Evolutionary conservation across 2,329 filamentous ascomycete species (phyloP), one percentile per base, ranked within the genome.

Genomic region (Dothidotthia symphoricarpi): DNA sequence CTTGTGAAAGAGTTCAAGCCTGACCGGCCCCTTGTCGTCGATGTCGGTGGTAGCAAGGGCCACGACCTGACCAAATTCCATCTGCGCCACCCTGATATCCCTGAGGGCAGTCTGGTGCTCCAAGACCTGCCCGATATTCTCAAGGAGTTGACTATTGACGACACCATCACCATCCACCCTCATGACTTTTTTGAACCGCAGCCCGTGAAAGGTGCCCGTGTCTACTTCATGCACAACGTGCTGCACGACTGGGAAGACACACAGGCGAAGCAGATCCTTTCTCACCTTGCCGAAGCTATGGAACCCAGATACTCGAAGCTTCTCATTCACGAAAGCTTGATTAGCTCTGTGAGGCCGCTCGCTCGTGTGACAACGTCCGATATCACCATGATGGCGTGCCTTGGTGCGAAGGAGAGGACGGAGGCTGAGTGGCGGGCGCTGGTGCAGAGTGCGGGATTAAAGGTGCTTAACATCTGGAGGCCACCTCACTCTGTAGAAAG

Each of bases 271-370:
- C 28, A 42, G 11, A 72, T 74, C 11, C 60, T 75, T 14, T 43
- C 43, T n/a, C 59, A 67, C 10, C 42, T 69, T n/a, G 43, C 43
- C 2, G 43, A 57, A 1, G 69, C 69, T 2, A 61, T 72, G 53
- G 57, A 41, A 41, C 34, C 46, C 2, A 40, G 53, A 3, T 59
- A 64, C 8, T 71, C 68, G 1, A 51, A 55, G 16, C 59, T 75
- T 19, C 44, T 75, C 16, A 68, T 75, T 34, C 66, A 70, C 37
- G 72, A 75, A 16, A 44, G 69, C 22, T 53, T 71, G 27, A 43
- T 36, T 3, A 59, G 60, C 11, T 65, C 59, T 4, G 52, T 61
- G 22, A 67, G 57, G 53, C 47, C 61, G 33, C 56, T 64, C 1
- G 50, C 64, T 3, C 50, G 54, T 15, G 38, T 66, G 9, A 41